Base-by-base conservation (phyloP, 345 rosid genomes). In the Gynandropsis gynandra region DNA sequence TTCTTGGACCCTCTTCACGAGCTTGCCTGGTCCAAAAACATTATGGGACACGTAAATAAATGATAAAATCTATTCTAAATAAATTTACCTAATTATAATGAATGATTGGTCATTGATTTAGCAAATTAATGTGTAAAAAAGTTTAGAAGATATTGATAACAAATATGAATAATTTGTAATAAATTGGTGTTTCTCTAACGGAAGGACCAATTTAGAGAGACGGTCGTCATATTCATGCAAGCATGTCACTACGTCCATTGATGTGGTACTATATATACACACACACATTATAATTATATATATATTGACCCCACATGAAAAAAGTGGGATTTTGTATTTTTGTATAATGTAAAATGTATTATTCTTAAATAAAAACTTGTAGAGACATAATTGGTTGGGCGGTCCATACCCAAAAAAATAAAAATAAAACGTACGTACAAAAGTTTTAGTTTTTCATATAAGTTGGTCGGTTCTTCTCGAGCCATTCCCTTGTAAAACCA, bases 291-390 rank as follows among this genome's bases (percentile, higher is more conserved):
- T n/a, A n/a, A n/a, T n/a, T n/a, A n/a, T n/a, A n/a, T n/a, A n/a
- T 46, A 37, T 59, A 32, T 52, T 40, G 70, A 58, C 65, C 56
- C 70, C 61, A 66, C 61, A 53, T 21, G 13, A 52, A 50, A 65
- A 65, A 68, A 68, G 72, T 62, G 47, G 16, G 29, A 50, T 50
- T 62, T 62, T 68, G 67, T 62, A 50, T 45, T 61, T 62, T 68
- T 68, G 67, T 62, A 60, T 47, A 34, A 33, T 46, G 33, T 33
- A 47, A 53, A 59, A 46, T 54, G 47, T 46, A 52, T 40, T 14
- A 47, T 52, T 65, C 38, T 39, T 13, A 44, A 45, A 52, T 33
- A 33, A 47, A 45, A 54, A 59, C 45, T 50, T 56, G 67, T 67
- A 67, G 59, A 58, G 45, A 59, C 51, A 56, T 68, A 37, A 62